These are phyloP conservation scores for Metschnikowia lochheadii DNA, from an alignment of 805 yeast genomes.

Conservation along the genomic window DNA sequence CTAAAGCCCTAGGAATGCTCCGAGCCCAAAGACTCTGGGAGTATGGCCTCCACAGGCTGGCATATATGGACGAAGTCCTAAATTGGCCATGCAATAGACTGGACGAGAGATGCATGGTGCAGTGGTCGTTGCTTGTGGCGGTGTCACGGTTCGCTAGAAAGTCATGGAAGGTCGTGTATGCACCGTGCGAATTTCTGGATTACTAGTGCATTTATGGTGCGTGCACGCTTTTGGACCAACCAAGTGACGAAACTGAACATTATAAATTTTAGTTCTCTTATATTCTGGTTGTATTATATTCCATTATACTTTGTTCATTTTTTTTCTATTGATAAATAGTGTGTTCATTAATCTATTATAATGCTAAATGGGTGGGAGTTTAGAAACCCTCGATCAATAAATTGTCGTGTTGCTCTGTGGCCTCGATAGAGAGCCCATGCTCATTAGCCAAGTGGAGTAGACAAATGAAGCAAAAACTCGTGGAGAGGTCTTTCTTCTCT, in stretches of 20 bases:
- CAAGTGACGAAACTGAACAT: too few relatives aligned
- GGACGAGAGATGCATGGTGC: neutral
- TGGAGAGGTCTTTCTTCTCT: slow-evolving; percentile 64
- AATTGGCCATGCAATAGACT: neutral
- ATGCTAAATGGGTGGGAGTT: neutral
- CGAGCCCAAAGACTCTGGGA: neutral
- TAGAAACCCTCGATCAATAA: slow-evolving; percentile 24
- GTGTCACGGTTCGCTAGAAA: slow-evolving; percentile 1
- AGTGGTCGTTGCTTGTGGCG: slow-evolving; percentile 1
- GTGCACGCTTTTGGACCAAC: neutral
- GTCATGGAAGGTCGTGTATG: slow-evolving; percentile 15
- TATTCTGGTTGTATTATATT: too few relatives aligned
- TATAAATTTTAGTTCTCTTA: too few relatives aligned
- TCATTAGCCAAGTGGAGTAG: slow-evolving; percentile 84
- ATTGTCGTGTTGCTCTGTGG: slow-evolving; percentile 41
- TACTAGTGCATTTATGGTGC: neutral
- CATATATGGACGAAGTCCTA: neutral
- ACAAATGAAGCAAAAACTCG: slow-evolving; percentile 83
- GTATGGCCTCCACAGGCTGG: neutral
- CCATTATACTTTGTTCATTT: too few relatives aligned
- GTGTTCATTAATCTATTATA: neutral
- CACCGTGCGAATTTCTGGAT: neutral
- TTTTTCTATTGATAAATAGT: too few relatives aligned
- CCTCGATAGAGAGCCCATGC: slow-evolving; percentile 59
- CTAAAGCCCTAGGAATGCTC: neutral